phyloP scores from a whole-genome alignment of 1,139 yeast species.

The Yamadazyma kanchanaburiensis region DNA sequence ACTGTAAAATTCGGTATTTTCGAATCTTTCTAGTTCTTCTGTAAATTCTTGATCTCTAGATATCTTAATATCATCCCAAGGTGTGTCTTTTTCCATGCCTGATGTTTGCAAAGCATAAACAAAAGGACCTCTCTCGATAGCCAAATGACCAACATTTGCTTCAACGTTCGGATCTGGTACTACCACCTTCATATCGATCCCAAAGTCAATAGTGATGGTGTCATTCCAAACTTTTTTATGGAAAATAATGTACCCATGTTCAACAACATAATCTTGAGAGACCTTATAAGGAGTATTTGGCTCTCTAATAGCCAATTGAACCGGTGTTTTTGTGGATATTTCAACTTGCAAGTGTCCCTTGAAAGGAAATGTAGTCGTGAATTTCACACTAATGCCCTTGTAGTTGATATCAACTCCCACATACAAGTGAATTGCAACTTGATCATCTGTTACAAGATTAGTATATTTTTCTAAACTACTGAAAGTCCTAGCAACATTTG shows the following conservation, averaged over 20 bases:
- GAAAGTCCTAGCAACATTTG: slow-evolving; percentile 17
- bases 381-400: slow-evolving; percentile 4
- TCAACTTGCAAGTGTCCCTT: slow-evolving; percentile 8
- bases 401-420: slow-evolving; percentile 10
- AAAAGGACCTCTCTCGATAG: slow-evolving; percentile 17
- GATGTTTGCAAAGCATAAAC: slow-evolving; percentile 15
- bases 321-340: slow-evolving; percentile 6
- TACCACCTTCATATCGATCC: slow-evolving; percentile 11
- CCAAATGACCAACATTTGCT: slow-evolving; percentile 15
- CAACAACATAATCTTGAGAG: slow-evolving; percentile 2
- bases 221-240: slow-evolving; percentile 9
- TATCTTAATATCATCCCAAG: slow-evolving; percentile 6
- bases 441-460: slow-evolving; percentile 2
- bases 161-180: slow-evolving; percentile 13
- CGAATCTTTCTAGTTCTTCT: slow-evolving; percentile 3
- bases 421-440: slow-evolving; percentile 12
- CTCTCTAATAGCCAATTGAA: slow-evolving; percentile 11
- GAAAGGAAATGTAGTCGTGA: slow-evolving; percentile 12
- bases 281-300: slow-evolving; percentile 8
- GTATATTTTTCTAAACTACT: slow-evolving; percentile 15
- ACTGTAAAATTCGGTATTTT: slow-evolving; percentile 6
- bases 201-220: slow-evolving; percentile 9
- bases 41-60: slow-evolving; percentile 6
- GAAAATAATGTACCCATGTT: slow-evolving; percentile 10
- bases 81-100: slow-evolving; percentile 10